phyloP scores from a whole-genome alignment of 306 rosid genomes.

The Rosa chinensis region DNA sequence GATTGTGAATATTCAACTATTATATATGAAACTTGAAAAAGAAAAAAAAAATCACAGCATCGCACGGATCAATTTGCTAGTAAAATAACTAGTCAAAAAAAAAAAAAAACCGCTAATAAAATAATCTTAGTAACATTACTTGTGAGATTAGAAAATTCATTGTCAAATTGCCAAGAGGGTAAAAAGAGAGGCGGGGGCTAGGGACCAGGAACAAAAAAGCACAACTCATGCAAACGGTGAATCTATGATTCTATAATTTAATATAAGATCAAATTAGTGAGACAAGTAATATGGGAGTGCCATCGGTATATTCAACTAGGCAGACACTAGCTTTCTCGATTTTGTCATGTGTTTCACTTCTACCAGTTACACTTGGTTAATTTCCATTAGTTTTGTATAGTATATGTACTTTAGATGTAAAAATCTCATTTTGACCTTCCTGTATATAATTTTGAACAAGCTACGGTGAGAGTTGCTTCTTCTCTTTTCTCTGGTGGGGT shows the following conservation, averaged over 20 bases:
- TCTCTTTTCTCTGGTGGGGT: slow-evolving; percentile 33
- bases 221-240: slow-evolving; percentile 38
- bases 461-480: slow-evolving; percentile 26
- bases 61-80: too few relatives aligned
- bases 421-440: not conserved
- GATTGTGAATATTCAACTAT: too few relatives aligned
- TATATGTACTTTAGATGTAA: not conserved
- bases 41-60: too few relatives aligned
- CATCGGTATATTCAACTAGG: slow-evolving; percentile 34
- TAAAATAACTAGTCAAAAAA: too few relatives aligned
- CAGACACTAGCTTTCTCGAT: slow-evolving; percentile 22
- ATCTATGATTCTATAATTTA: slow-evolving; percentile 7
- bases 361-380: not conserved
- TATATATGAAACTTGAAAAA: too few relatives aligned
- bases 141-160: slow-evolving; percentile 2
- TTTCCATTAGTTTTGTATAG: not conserved
- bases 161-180: slow-evolving; percentile 14
- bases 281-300: slow-evolving; percentile 48
- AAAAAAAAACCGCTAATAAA: not conserved
- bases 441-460: slow-evolving; percentile 31
- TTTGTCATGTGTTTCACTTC: slow-evolving; percentile 9
- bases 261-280: slow-evolving; percentile 3
- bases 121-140: slow-evolving; percentile 15
- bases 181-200: slow-evolving; percentile 27
- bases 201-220: slow-evolving; percentile 42